phyloP scores from a whole-genome alignment of 2,329 filamentous ascomycete genomes.

The Colletotrichum sp. region DNA sequence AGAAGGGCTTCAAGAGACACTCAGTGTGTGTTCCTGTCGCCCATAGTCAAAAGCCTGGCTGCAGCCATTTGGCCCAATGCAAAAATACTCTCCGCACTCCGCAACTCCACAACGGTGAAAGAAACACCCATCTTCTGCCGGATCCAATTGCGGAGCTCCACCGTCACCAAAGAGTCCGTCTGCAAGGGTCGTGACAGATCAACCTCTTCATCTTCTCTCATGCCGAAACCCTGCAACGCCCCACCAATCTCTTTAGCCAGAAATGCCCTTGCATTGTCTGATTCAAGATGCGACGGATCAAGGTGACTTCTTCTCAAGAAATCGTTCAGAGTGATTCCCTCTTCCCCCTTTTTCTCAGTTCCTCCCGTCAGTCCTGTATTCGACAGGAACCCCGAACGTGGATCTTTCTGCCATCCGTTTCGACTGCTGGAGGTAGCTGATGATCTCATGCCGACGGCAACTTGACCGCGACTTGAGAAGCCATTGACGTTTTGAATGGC shows the following conservation, averaged over 20 bases:
- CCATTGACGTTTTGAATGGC: not conserved
- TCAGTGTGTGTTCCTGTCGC: not conserved
- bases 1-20: not conserved
- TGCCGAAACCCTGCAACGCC: conserved; percentile 11
- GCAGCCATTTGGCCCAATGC: not conserved
- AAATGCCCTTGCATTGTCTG: not conserved
- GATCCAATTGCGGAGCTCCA: conserved; percentile 28
- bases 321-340: not conserved
- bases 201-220: conserved; percentile 16
- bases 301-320: not conserved
- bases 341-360: not conserved
- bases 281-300: not conserved
- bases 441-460: conserved; percentile 16
- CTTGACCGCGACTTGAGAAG: conserved; percentile 23
- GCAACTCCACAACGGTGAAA: conserved; percentile 1
- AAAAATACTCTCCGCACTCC: not conserved
- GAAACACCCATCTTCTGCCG: conserved; percentile 20
- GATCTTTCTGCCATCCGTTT: conserved; percentile 24
- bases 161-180: conserved; percentile 26
- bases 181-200: not conserved
- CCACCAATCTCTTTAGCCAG: conserved; percentile 1
- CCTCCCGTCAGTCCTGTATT: not conserved
- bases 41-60: not conserved
- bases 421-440: not conserved
- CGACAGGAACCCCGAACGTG: conserved; percentile 24